phyloP scores from a whole-genome alignment of 2,329 filamentous ascomycete genomes.

The Sporothrix luriei region DNA sequence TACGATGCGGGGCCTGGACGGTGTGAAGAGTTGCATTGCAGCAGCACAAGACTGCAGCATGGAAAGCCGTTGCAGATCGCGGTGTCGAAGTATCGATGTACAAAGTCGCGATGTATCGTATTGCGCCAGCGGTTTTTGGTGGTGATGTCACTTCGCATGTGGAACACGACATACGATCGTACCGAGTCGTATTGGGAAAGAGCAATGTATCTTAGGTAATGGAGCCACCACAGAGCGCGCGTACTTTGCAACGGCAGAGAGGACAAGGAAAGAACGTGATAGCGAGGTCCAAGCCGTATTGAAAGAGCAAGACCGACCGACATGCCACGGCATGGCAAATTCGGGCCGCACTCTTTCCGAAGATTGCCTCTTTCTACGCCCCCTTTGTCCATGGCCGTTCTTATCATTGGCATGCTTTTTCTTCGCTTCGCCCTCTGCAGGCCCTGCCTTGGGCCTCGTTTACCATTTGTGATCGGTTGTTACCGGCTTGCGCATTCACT shows the following conservation, averaged over 20 bases:
- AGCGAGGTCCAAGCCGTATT: neutral
- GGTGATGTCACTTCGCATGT: conserved; percentile 25
- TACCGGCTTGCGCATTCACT: neutral
- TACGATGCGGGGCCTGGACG: neutral
- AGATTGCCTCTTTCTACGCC: neutral
- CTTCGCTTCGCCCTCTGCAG: too few relatives aligned
- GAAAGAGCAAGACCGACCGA: conserved; percentile 17
- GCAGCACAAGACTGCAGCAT: neutral
- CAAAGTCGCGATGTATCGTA: neutral
- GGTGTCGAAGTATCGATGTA: conserved; percentile 17
- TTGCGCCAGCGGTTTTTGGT: neutral
- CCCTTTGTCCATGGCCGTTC: neutral
- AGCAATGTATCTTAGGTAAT: neutral
- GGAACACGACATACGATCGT: conserved; percentile 10
- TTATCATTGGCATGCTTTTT: neutral
- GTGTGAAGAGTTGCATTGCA: neutral
- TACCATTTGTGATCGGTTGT: neutral
- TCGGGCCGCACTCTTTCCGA: neutral
- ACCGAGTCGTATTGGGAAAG: conserved; percentile 11
- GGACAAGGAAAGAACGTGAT: conserved; percentile 21
- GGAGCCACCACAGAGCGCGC: neutral
- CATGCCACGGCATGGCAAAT: conserved; percentile 11
- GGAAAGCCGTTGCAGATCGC: conserved; percentile 4
- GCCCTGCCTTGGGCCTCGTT: neutral
- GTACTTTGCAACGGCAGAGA: neutral